Evolutionary conservation across 2,329 filamentous ascomycete species (phyloP).

Genomic region (Lojkania enalia): DNA sequence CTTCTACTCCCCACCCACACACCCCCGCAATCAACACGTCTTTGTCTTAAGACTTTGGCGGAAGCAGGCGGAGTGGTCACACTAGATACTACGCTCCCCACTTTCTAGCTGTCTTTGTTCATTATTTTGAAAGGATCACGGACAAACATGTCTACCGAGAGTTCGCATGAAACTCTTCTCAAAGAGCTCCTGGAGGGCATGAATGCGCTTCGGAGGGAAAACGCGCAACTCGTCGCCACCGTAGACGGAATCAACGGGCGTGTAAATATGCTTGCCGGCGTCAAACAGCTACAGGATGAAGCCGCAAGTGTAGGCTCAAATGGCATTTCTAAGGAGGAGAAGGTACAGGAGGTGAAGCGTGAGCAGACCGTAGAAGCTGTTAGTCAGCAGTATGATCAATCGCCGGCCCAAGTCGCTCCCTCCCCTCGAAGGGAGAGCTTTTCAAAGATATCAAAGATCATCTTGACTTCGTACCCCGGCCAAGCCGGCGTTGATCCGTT

Average conservation of each 20-base stretch:
- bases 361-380: conserved; percentile 43
- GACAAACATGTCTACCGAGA: conserved; percentile 34
- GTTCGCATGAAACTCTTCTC: conserved; percentile 47
- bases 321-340: conserved; percentile 24
- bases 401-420: conserved; percentile 36
- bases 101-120: conserved; percentile 11
- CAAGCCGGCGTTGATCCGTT: conserved; percentile 94
- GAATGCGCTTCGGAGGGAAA: conserved; percentile 59
- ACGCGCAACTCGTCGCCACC: conserved; percentile 58
- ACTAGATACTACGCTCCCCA: conserved; percentile 2
- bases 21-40: background rate
- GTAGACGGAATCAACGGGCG: conserved; percentile 65
- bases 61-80: conserved; percentile 10
- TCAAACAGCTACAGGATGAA: conserved; percentile 60
- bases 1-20: background rate
- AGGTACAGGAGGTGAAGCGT: conserved; percentile 39
- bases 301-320: conserved; percentile 36
- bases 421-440: conserved; percentile 47
- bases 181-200: conserved; percentile 60
- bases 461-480: conserved; percentile 84
- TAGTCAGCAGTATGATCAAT: conserved; percentile 46
- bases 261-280: conserved; percentile 62
- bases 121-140: conserved; percentile 3
- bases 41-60: conserved; percentile 10
- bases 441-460: conserved; percentile 62